These are phyloP conservation scores for Lactifluus rugatus DNA, from an alignment of 768 basidiomycete species.

Conservation along the genomic window DNA sequence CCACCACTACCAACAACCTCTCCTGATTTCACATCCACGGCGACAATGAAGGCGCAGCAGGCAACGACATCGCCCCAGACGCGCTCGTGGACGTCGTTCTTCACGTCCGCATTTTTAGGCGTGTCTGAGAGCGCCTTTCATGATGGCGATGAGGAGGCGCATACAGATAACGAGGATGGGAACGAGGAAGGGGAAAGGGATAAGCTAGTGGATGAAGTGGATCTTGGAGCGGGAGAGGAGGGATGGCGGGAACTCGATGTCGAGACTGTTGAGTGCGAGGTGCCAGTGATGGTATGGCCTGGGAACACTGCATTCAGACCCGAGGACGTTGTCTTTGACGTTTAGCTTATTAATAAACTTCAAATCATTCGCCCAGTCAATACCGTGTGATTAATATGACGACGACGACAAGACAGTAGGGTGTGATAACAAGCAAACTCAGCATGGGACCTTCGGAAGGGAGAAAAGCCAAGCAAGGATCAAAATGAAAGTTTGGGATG, in stretches of 20 bases:
- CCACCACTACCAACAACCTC: no score
- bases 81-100: constrained; percentile 34
- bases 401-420: no score
- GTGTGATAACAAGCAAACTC: no score
- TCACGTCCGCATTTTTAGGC: constrained; percentile 33
- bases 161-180: constrained; percentile 22
- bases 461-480: no score
- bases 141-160: constrained; percentile 45
- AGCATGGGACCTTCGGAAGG: no score
- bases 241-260: constrained; percentile 59
- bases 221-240: constrained; percentile 25
- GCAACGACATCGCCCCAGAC: constrained; percentile 12
- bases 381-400: no score
- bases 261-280: constrained; percentile 92
- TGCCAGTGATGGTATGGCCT: constrained; percentile 81
- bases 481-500: no score
- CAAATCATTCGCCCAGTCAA: no score
- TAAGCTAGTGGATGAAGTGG: constrained; percentile 18
- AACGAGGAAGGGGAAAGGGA: neutral
- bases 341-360: constrained; percentile 34
- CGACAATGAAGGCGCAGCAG: neutral
- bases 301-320: constrained; percentile 84
- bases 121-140: constrained; percentile 42
- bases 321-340: constrained; percentile 67
- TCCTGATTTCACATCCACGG: no score